Base-by-base conservation (phyloP, 352 stramenopile genomes). In the Elongisporangium anandrum region DNA sequence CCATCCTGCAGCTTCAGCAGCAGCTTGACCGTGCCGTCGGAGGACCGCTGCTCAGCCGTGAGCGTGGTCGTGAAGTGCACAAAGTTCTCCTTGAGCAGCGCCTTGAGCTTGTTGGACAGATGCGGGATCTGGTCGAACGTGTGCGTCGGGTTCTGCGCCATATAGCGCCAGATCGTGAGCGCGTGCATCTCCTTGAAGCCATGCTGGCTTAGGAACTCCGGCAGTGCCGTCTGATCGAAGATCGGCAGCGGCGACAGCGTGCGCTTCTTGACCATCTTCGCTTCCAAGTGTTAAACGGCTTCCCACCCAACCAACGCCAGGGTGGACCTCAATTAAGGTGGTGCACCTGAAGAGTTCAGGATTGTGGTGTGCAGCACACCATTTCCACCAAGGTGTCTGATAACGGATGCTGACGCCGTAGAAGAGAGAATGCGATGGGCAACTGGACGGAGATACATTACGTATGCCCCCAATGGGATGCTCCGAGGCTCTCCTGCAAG, bases 21-120 rank as follows among this genome's bases (percentile, higher is more conserved):
- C 22, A 98, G 69, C 80, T 98, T 98, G 45, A 95, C 81, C 0
- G 91, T 97, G 20, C 91, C 90, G 60, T 97, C 91, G 8, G 70
- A 66, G 20, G 87, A 95, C 49, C 75, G 81, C 64, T 95, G 81
- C 54, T 93, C 79, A 2, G 86, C 79, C 9, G 85, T 81, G 15
- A 96, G 68, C 52, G 68, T 81, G 51, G 81, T 92, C 23, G 88
- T 93, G 55, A 95, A 92, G 52, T 86, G 64, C 47, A 73, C 71
- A 61, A 96, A 97, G 50, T 94, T 63, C 57, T 85, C 66, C 15
- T 73, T 57, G 17, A 96, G 62, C 53, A 87, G 63, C 54, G 65
- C 26, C 4, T 83, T 70, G n/a, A 92, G 64, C 9, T 75, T 69
- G 59, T 73, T 78, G 55, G 85, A 80, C 54, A 95, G 70, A 24